Base-by-base conservation (phyloP, 306 rosid genomes). In the Cicer yamashitae region DNA sequence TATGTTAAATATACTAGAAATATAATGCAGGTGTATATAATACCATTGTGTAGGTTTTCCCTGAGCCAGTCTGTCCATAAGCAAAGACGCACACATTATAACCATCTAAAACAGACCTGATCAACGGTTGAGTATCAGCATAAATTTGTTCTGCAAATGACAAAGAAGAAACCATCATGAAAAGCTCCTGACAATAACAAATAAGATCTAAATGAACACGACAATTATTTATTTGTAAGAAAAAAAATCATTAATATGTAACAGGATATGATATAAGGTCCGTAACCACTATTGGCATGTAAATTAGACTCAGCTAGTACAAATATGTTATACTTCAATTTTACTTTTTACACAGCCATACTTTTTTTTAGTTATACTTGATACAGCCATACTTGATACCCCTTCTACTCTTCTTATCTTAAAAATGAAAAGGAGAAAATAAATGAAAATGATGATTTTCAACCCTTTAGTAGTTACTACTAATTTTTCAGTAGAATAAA, bases 21-120 rank as follows among this genome's bases (percentile, higher is more conserved):
- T 54, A 48, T 17, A 51, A 30, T 51, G 61, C 67, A 39, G 13
- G 47, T 47, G 14, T 34, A 37, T 17, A 54, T 18, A 56, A 72
- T 94, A 96, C 99, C 99, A 96, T 96, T 17, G 99, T 96, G 80
- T 90, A 96, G 10, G 99, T 96, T 86, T 96, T 96, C 77, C 99
- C 99, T 1, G 99, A 96, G 85, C 99, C 99, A 12, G 99, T 96
- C 76, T 96, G 99, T 77, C 99, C 99, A 62, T 90, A 96, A n/a
- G 99, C 99, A 77, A 96, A 92, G 78, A 96, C 93, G 88, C 99
- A 96, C 14, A 83, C 97, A 75, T 96, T 96, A 76, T 70, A 96
- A 59, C 99, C 99, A 81, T 96, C 99, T 65, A 96, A 71, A 80
- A 86, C 97, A 41, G 99, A 96, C 72, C 99, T 87, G 75, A 96